Percentiles rank a stretch among this genome's conserved stretches.
Conservation (phyloP, 495 filamentous ascomycete species). For the Cairneyella variabilis region DNA sequence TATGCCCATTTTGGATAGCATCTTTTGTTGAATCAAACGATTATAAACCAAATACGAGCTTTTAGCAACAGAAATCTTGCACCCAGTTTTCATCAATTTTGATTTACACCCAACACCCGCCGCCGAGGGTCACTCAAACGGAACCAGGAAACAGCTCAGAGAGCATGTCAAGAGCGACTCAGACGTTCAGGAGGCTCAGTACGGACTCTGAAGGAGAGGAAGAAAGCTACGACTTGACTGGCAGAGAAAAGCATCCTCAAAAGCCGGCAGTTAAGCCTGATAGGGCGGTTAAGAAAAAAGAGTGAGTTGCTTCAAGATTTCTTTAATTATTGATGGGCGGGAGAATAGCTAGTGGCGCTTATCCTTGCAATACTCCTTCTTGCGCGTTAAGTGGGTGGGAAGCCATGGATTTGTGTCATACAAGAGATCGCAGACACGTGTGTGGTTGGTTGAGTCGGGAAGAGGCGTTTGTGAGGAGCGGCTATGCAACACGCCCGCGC, state of each 20-base stretch:
- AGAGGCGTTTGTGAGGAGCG: not conserved
- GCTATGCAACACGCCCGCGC: too few species aligned
- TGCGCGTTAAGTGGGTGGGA: not conserved
- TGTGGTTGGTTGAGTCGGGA: not conserved
- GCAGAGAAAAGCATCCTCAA: constrained; percentile 2
- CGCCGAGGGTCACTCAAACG: too few species aligned
- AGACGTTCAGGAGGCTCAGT: constrained; percentile 41
- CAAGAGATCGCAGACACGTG: not conserved
- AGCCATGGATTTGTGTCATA: not conserved
- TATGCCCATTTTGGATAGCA: too few species aligned
- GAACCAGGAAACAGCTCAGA: too few species aligned
- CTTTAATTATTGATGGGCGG: not conserved
- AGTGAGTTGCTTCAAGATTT: constrained; percentile 13
- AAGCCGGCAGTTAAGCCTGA: constrained; percentile 1
- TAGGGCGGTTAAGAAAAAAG: constrained; percentile 1
- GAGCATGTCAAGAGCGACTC: constrained; percentile 28
- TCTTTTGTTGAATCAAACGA: too few species aligned
- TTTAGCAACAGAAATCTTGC: too few species aligned
- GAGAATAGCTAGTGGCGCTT: not conserved
- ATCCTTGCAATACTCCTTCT: not conserved
- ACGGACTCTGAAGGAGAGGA: constrained; percentile 39
- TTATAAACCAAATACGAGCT: too few species aligned
- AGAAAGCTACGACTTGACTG: constrained; percentile 32
- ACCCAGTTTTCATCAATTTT: too few species aligned
- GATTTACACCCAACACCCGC: too few species aligned